These are phyloP conservation scores for Aureobasidium leucospermi DNA, from an alignment of 2,329 filamentous ascomycete species.

Conservation along the genomic window DNA sequence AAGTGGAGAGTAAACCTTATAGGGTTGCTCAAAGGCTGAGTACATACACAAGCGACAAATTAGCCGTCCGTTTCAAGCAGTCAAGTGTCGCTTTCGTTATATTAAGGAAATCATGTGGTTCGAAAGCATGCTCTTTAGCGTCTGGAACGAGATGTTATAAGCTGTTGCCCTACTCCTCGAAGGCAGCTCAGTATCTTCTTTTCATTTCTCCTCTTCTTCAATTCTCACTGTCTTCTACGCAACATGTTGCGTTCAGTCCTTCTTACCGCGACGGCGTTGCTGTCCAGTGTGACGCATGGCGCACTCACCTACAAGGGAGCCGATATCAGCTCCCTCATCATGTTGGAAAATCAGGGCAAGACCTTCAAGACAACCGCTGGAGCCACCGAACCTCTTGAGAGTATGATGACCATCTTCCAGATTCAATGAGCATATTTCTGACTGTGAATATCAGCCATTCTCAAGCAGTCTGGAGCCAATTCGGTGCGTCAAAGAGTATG, in stretches of 20 bases:
- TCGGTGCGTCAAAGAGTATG: conserved; percentile 25
- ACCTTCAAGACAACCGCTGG: conserved; percentile 28
- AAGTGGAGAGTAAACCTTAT: not conserved
- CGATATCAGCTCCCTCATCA: conserved; percentile 30
- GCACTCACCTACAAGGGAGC: conserved; percentile 29
- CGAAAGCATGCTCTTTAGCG: not conserved
- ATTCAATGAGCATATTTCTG: not conserved
- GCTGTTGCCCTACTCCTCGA: not conserved
- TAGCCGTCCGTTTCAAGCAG: conserved; percentile 1
- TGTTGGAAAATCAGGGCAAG: conserved; percentile 27
- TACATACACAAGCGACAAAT: not conserved
- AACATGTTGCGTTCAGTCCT: conserved; percentile 6
- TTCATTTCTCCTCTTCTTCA: not conserved
- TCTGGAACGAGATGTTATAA: not conserved
- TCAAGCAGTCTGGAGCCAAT: conserved; percentile 21
- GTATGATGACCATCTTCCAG: not conserved
- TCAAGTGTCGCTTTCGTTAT: not conserved
- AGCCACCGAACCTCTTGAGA: conserved; percentile 2
- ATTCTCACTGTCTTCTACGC: not conserved
- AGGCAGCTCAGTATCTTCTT: not conserved
- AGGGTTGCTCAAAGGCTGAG: not conserved
- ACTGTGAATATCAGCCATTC: conserved; percentile 19
- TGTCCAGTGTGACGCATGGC: conserved; percentile 13
- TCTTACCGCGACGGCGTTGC: not conserved
- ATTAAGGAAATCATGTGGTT: conserved; percentile 1